Base-by-base conservation (phyloP, 2,329 filamentous ascomycete species). In the Didymella pomorum region DNA sequence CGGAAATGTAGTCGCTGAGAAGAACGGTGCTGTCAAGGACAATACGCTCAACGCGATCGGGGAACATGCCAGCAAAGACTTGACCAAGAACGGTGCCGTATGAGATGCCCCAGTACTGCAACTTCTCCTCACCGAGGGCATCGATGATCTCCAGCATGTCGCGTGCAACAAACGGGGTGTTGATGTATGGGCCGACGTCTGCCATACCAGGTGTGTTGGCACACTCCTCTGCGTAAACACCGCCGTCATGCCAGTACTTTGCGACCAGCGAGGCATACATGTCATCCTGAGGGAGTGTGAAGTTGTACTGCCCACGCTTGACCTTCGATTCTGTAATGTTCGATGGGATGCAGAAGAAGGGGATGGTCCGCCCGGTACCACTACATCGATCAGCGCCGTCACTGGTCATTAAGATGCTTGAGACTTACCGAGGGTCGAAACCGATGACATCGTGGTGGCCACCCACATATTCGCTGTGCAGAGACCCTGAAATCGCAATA, bases 71-170 rank as follows among this genome's bases (percentile, higher is more conserved):
- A 1, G 80, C 79, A 57, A 82, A 80, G 0, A 80, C 83, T 4
- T 77, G 70, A 4, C 81, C 80, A 1, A 83, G 67, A 0, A 80
- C 58, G 1, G 79, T 81, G 6, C 81, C 80, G 53, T 81, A 82
- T 0, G 78, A 81, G n/a, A 78, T 70, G 74, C 76, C 52, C 63
- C 73, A 74, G 62, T 75, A 79, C 26, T 63, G 52, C 3, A 58
- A 23, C 5, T 62, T 45, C 11, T 65, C 62, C 29, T 65, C 64
- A 8, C 57, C 62, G 33, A 68, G 47, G 4, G 64, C 62, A 20
- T 67, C 62, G 33, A 68, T 51, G n/a, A 68, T 65, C 11, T 56
- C 23, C 9, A 68, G 29, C 60, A 66, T 60, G 37, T 68, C 66
- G 26, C 64, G 61, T 6, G 56, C 64, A 6, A 62, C 56, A 43